Evolutionary conservation across 2,329 filamentous ascomycete species (phyloP).

Genomic region (Aspergillus oerlinghausenensis): DNA sequence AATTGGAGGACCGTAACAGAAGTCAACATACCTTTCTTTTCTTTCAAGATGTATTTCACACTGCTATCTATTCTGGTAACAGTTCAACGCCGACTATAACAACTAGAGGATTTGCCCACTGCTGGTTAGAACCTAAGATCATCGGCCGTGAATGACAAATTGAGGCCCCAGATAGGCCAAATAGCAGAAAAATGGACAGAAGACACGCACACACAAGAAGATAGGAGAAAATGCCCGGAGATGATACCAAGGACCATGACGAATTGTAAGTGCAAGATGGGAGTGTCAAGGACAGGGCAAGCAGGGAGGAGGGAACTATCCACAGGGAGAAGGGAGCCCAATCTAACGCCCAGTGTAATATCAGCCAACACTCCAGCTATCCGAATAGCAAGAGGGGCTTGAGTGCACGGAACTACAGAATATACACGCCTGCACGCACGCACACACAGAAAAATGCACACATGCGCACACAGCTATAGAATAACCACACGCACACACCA

Average conservation of each 20-base stretch:
- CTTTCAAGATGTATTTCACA: neutral
- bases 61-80: neutral
- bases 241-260: neutral
- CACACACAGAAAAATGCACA: conserved; percentile 3
- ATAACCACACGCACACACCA: neutral
- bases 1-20: neutral
- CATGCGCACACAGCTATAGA: neutral
- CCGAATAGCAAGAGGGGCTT: neutral
- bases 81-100: neutral
- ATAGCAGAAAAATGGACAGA: neutral
- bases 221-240: neutral
- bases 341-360: neutral
- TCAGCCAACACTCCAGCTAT: neutral
- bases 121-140: neutral
- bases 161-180: neutral
- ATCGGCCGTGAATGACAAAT: neutral
- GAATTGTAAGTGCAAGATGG: neutral
- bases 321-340: neutral
- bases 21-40: conserved; percentile 7
- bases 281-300: neutral
- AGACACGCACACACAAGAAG: neutral
- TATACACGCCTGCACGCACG: neutral
- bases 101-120: neutral
- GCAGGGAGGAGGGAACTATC: neutral
- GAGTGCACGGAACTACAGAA: conserved; percentile 4